These are phyloP conservation scores for Neonectria coccinea DNA, from an alignment of 2,329 filamentous ascomycete species.

Conservation along the genomic window DNA sequence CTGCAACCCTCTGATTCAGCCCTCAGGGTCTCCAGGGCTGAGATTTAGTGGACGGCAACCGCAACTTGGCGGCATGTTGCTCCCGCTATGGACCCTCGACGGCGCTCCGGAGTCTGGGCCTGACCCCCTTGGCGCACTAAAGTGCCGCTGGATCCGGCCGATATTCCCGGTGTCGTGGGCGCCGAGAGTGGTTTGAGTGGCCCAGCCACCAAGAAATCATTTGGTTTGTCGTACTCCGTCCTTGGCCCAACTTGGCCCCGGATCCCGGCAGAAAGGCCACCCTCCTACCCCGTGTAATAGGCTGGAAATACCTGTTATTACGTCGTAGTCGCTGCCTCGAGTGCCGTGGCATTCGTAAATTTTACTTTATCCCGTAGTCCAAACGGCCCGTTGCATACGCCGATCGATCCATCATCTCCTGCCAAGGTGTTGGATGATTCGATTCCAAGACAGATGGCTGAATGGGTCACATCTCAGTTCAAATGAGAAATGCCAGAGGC, in stretches of 20 bases:
- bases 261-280: constrained; percentile 13
- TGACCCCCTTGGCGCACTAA: constrained; percentile 24
- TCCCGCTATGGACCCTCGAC: constrained; percentile 13
- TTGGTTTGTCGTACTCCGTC: constrained; percentile 1
- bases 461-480: neutral
- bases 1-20: neutral
- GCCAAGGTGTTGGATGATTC: neutral
- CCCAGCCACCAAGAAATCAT: constrained; percentile 6
- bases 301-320: neutral
- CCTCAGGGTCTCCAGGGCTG: constrained; percentile 5
- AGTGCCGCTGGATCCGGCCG: constrained; percentile 29
- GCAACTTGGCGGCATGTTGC: constrained; percentile 10
- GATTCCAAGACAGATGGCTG: neutral
- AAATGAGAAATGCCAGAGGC: neutral
- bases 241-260: constrained; percentile 21
- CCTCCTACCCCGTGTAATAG: neutral
- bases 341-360: neutral
- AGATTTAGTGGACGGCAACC: neutral
- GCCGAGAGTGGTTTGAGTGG: neutral
- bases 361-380: neutral
- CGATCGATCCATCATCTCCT: neutral
- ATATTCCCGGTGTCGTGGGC: constrained; percentile 1
- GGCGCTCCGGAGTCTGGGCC: constrained; percentile 1
- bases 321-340: neutral
- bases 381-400: neutral